Evolutionary conservation across 1,284 basidiomycete species (phyloP).

Genomic region (Termitomyces sp.): DNA sequence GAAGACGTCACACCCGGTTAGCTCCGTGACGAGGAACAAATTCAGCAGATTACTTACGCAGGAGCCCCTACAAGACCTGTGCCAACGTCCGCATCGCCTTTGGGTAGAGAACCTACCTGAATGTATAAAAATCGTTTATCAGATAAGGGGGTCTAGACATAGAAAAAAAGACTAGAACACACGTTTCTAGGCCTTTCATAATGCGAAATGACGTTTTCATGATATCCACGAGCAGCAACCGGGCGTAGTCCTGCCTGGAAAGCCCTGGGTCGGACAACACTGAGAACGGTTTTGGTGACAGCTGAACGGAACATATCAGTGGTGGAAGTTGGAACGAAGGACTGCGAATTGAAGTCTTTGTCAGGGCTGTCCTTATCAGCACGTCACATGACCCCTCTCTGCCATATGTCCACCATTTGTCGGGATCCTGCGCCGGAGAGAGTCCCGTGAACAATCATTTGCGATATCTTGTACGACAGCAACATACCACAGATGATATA

Average conservation of each 20-base stretch:
- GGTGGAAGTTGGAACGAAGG: conserved; percentile 24
- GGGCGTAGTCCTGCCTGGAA: conserved; percentile 39
- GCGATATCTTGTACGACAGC: background rate
- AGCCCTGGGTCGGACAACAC: conserved; percentile 39
- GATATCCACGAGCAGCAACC: conserved; percentile 64
- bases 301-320: conserved; percentile 67
- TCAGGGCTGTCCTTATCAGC: conserved; percentile 8
- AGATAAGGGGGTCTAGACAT: conserved; percentile 41
- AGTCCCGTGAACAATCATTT: background rate
- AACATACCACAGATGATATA: background rate
- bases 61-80: conserved; percentile 98
- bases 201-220: conserved; percentile 93
- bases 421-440: background rate
- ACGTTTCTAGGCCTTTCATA: conserved; percentile 96
- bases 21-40: conserved; percentile 19
- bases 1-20: conserved; percentile 21
- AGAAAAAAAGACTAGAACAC: conserved; percentile 32
- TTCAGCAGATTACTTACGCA: conserved; percentile 62
- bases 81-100: conserved; percentile 88
- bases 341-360: conserved; percentile 15
- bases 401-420: background rate
- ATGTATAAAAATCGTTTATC: conserved; percentile 34
- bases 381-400: background rate
- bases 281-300: conserved; percentile 46
- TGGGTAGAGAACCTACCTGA: conserved; percentile 93